A percentile compares a stretch with the other conserved stretches of the same genome.
Evolutionary conservation across 345 rosid genomes (phyloP).

Genomic region (Nasturtium officinale): DNA sequence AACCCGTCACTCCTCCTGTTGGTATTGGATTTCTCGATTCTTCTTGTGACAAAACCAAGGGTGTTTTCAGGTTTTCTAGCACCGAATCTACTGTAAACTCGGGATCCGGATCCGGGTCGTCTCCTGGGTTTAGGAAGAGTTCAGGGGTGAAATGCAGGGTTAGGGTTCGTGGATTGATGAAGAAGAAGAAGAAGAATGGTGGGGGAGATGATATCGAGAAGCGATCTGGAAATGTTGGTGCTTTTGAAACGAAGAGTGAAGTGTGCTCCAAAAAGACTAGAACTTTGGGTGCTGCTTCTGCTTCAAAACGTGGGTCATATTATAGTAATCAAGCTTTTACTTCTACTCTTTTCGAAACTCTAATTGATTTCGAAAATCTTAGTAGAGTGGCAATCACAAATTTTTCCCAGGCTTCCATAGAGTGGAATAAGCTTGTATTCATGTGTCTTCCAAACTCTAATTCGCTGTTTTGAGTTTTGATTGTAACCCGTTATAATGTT

Average conservation of each 20-base stretch:
- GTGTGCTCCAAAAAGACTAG: slow-evolving; percentile 66
- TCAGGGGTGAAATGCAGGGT: slow-evolving; percentile 42
- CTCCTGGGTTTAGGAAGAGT: slow-evolving; percentile 35
- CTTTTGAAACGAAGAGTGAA: slow-evolving; percentile 42
- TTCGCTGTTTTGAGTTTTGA: not conserved
- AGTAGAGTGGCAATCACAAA: not conserved
- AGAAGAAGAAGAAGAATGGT: slow-evolving; percentile 26
- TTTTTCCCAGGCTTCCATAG: not conserved
- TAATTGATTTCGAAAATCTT: slow-evolving; percentile 1
- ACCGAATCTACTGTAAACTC: slow-evolving; percentile 46
- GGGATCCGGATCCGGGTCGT: slow-evolving; percentile 32
- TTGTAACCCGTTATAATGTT: not conserved
- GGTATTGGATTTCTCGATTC: slow-evolving; percentile 33
- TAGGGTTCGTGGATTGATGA: slow-evolving; percentile 32
- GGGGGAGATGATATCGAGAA: slow-evolving; percentile 33
- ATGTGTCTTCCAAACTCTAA: not conserved
- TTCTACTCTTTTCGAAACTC: slow-evolving; percentile 6
- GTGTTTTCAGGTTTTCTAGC: slow-evolving; percentile 77
- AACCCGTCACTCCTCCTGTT: slow-evolving; percentile 24
- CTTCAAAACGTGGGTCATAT: slow-evolving; percentile 48
- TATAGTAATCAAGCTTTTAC: slow-evolving; percentile 53
- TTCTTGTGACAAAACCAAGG: slow-evolving; percentile 46
- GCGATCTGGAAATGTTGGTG: slow-evolving; percentile 44
- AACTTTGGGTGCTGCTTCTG: slow-evolving; percentile 42
- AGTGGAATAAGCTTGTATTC: not conserved